A percentile compares a stretch with the other conserved stretches of the same genome.
Evolutionary conservation across 1,284 basidiomycete genomes (phyloP).

Genomic region (Chondrostereum purpureum): DNA sequence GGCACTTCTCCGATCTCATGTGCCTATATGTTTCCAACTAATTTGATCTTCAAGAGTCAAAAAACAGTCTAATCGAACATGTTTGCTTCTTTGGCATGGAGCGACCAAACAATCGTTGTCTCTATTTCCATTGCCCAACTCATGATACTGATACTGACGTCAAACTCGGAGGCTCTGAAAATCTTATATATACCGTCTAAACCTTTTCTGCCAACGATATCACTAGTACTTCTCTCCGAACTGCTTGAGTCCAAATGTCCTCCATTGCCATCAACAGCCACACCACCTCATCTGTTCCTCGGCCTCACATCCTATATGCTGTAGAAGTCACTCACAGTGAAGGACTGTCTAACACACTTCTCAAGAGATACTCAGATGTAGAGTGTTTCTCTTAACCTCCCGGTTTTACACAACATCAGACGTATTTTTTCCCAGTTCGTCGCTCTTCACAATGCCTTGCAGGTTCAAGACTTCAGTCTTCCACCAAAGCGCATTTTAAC

Average conservation of each 20-base stretch:
- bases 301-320: constrained; percentile 43
- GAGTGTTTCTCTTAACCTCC: constrained; percentile 7
- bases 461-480: constrained; percentile 23
- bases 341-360: constrained; percentile 22
- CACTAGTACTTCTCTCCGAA: not conserved
- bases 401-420: not conserved
- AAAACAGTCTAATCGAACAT: no score
- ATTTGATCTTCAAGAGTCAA: no score
- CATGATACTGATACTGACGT: not conserved
- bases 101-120: no score
- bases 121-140: no score
- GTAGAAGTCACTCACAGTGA: constrained; percentile 31
- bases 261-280: constrained; percentile 32
- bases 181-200: not conserved
- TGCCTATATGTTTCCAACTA: no score
- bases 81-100: no score
- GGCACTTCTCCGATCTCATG: no score
- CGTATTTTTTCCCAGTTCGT: constrained; percentile 33
- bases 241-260: no score
- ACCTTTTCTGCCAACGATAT: no score
- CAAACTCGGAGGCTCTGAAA: not conserved
- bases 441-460: constrained; percentile 30
- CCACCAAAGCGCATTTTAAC: constrained; percentile 44
- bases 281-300: constrained; percentile 43
- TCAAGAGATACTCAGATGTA: constrained; percentile 47